Percentiles rank a stretch among this genome's conserved stretches.
These are phyloP conservation scores for Phytopythium chamaehyphon DNA, from an alignment of 352 stramenopile genomes.

Conservation along the genomic window DNA sequence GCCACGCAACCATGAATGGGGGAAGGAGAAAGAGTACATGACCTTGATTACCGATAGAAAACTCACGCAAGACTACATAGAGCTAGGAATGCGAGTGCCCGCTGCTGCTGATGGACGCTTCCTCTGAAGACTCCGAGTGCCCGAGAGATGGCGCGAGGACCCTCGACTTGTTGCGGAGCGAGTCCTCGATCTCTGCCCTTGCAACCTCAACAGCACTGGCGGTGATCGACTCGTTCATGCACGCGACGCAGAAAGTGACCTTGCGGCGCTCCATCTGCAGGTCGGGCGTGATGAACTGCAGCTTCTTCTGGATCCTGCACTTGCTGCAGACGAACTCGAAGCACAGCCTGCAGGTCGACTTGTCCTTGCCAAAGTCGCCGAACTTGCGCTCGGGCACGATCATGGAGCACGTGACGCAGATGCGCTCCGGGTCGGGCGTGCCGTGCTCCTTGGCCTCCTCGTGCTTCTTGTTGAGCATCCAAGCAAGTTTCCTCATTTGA, in stretches of 20 bases:
- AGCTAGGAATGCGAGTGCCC: neutral
- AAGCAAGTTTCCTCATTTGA: constrained; percentile 34
- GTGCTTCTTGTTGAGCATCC: constrained; percentile 27
- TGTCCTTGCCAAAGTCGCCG: constrained; percentile 24
- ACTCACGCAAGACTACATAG: no score
- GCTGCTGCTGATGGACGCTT: no score
- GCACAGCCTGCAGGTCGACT: constrained; percentile 34
- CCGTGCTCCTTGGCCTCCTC: constrained; percentile 21
- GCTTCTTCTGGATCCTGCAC: constrained; percentile 30
- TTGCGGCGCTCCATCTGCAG: constrained; percentile 34
- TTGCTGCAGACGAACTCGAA: constrained; percentile 31
- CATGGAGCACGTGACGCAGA: constrained; percentile 25
- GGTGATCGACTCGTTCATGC: constrained; percentile 27
- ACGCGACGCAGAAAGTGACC: constrained; percentile 39
- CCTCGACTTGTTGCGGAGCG: constrained; percentile 1
- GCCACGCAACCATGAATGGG: no score
- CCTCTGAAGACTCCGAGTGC: neutral
- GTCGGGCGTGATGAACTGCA: constrained; percentile 32
- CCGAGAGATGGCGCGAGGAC: neutral
- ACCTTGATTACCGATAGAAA: no score
- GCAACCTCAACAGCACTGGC: constrained; percentile 25
- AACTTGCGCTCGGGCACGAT: constrained; percentile 12
- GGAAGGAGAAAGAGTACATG: no score
- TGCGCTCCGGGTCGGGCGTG: constrained; percentile 15
- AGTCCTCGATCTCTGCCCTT: constrained; percentile 10